A percentile compares a stretch with the other conserved stretches of the same genome.
phyloP scores from a whole-genome alignment of 371 early-diverging fungal genomes.

The Nosema muscidifuracis region DNA sequence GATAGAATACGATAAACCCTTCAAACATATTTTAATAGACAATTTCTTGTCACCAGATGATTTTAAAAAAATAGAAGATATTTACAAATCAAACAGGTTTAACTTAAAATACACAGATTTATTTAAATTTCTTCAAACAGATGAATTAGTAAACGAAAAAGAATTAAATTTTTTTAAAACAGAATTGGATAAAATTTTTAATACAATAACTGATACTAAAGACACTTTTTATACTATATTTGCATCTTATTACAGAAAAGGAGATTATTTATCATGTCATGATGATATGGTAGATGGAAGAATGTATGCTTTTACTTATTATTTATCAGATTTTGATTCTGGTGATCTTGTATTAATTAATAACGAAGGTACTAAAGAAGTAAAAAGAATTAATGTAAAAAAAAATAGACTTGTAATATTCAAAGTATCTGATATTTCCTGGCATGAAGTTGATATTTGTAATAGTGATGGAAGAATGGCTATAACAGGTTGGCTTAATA shows the following conservation, averaged over 20 bases:
- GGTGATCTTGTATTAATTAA: constrained; percentile 60
- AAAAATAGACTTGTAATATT: constrained; percentile 61
- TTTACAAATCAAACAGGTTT: constrained; percentile 21
- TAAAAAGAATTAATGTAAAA: constrained; percentile 49
- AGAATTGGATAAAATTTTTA: constrained; percentile 34
- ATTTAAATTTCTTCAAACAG: constrained; percentile 60
- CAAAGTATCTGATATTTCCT: constrained; percentile 60
- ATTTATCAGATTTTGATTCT: constrained; percentile 52
- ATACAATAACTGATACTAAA: constrained; percentile 13
- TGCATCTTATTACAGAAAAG: constrained; percentile 58
- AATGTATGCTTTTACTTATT: constrained; percentile 61
- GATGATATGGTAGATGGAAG: constrained; percentile 61
- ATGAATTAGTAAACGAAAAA: constrained; percentile 49
- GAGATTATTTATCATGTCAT: constrained; percentile 62
- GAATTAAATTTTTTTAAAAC: constrained; percentile 45
- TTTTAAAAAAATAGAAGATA: neutral
- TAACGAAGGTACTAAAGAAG: constrained; percentile 39
- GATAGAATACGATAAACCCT: constrained; percentile 19
- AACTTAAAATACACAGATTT: constrained; percentile 57
- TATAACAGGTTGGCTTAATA: constrained; percentile 62
- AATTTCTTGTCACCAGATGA: constrained; percentile 31
- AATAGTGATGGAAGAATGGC: constrained; percentile 50
- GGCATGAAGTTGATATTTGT: constrained; percentile 60
- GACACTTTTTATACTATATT: constrained; percentile 51
- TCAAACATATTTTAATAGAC: constrained; percentile 35